phyloP scores from a whole-genome alignment of 2,329 filamentous ascomycete genomes.

The Aspergillus candidus region DNA sequence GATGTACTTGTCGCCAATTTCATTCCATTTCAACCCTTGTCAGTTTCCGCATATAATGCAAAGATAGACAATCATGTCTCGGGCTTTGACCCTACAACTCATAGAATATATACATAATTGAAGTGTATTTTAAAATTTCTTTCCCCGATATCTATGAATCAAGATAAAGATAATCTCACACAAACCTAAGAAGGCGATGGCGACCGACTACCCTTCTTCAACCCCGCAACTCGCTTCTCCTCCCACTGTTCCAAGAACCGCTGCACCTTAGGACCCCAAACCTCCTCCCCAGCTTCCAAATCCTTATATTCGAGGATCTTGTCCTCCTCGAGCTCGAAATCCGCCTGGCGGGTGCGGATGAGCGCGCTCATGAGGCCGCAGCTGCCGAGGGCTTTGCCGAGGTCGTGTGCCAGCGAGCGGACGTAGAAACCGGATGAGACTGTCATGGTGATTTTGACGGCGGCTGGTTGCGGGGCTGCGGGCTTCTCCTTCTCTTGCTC shows the following conservation, averaged over 20 bases:
- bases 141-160: no score
- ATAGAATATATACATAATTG: no score
- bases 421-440: constrained; percentile 97
- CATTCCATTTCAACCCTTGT: no score
- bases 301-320: constrained; percentile 77
- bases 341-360: constrained; percentile 70
- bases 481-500: neutral
- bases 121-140: no score
- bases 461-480: constrained; percentile 49
- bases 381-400: constrained; percentile 75
- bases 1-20: no score
- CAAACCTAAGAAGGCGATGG: no score
- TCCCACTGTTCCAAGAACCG: constrained; percentile 51
- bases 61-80: no score
- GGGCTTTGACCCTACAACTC: no score
- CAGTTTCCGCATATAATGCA: no score
- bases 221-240: constrained; percentile 30
- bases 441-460: constrained; percentile 78
- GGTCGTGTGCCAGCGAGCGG: constrained; percentile 84
- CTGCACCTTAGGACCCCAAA: constrained; percentile 73
- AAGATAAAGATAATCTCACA: no score
- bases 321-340: constrained; percentile 63
- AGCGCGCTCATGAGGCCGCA: constrained; percentile 82
- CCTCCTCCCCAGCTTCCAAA: constrained; percentile 65
- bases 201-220: no score